phyloP scores from a whole-genome alignment of 441 rosid species.

The Jatropha podagrica region DNA sequence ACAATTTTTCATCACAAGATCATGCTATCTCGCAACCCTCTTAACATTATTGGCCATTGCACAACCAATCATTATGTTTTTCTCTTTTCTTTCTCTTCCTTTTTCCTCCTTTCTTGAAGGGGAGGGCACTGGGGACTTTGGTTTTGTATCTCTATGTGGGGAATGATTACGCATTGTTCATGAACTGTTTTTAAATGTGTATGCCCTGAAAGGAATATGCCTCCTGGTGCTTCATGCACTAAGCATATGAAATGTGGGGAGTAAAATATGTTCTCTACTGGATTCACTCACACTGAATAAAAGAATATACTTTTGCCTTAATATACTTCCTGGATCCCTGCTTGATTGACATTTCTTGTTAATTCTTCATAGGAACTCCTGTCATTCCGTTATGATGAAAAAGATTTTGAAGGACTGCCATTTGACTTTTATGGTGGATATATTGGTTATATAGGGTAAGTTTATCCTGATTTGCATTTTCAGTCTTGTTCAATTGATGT shows the following conservation, averaged over 20 bases:
- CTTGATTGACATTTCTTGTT: conserved; percentile 14
- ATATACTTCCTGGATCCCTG: neutral
- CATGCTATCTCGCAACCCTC: neutral
- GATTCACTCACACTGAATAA: neutral
- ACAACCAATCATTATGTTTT: neutral
- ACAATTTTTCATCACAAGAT: neutral
- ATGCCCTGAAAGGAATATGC: neutral
- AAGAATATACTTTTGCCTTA: neutral
- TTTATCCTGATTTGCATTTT: neutral
- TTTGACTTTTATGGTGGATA: conserved; percentile 93
- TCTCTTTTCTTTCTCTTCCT: neutral
- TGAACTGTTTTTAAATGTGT: neutral
- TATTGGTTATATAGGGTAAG: conserved; percentile 92
- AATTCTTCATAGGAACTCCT: conserved; percentile 64
- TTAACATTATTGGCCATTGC: neutral
- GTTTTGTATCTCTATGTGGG: neutral
- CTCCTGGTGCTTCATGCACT: neutral
- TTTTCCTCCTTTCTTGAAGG: neutral
- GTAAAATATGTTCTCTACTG: neutral
- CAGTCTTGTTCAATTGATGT: neutral
- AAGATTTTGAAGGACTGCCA: conserved; percentile 82
- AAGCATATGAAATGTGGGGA: neutral
- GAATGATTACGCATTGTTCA: neutral
- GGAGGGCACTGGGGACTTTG: neutral
- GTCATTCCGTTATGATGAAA: conserved; percentile 60